Conservation (phyloP, 208 protist species). For the Trypanosoma congolense region DNA sequence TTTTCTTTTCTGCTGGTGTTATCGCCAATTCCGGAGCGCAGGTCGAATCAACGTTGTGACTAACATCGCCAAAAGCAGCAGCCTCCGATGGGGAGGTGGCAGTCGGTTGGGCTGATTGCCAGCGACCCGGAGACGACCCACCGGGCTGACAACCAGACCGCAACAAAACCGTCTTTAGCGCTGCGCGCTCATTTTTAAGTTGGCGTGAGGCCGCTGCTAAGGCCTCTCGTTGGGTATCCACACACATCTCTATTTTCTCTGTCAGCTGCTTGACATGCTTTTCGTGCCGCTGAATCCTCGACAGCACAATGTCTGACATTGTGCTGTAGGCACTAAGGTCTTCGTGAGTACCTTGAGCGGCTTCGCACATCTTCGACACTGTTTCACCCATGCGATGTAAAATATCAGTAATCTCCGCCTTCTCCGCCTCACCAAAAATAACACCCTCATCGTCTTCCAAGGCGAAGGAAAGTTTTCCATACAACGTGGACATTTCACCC, state of each 20-base stretch:
- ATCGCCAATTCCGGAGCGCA: too few relatives aligned
- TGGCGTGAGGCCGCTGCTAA: not conserved
- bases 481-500: constrained; percentile 5
- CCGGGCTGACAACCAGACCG: not conserved
- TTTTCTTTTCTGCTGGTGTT: too few relatives aligned
- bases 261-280: constrained; percentile 5
- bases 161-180: constrained; percentile 11
- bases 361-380: constrained; percentile 2
- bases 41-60: too few relatives aligned
- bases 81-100: too few relatives aligned
- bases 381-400: not conserved
- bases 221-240: constrained; percentile 2
- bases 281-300: not conserved
- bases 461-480: not conserved
- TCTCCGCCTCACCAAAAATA: constrained; percentile 5
- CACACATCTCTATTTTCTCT: constrained; percentile 2
- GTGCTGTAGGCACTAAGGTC: constrained; percentile 6
- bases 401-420: not conserved
- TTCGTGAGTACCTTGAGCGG: not conserved
- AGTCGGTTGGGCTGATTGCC: too few relatives aligned
- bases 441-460: not conserved
- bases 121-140: not conserved
- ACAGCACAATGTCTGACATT: not conserved
- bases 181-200: constrained; percentile 7
- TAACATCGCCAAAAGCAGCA: too few relatives aligned